These are phyloP conservation scores for Penicillium sp. DNA, from an alignment of 2,329 filamentous ascomycete species.

Conservation along the genomic window DNA sequence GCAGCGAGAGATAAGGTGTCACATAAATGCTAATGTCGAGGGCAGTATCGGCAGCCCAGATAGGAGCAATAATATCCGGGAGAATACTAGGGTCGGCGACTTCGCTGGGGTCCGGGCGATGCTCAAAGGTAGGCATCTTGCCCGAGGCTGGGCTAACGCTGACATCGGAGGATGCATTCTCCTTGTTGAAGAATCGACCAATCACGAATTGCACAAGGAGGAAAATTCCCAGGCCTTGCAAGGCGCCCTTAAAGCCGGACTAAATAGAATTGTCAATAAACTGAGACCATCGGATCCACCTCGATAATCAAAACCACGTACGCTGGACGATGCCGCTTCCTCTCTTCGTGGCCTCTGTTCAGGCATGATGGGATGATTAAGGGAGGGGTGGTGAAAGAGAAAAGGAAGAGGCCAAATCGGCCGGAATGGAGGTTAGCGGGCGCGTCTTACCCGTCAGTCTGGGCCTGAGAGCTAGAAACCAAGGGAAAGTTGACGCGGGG, in stretches of 20 bases:
- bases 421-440: constrained; percentile 9
- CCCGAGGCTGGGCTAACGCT: constrained; percentile 13
- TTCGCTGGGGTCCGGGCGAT: constrained; percentile 58
- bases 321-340: constrained; percentile 30
- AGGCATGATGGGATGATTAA: constrained; percentile 34
- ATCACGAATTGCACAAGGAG: constrained; percentile 59
- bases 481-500: constrained; percentile 2
- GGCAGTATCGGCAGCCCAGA: constrained; percentile 78
- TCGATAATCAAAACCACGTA: constrained; percentile 11
- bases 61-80: constrained; percentile 74
- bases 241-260: constrained; percentile 44
- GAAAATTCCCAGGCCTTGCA: constrained; percentile 62
- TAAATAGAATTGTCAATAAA: constrained; percentile 30
- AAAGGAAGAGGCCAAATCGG: constrained; percentile 11
- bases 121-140: constrained; percentile 62
- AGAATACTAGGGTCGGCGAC: constrained; percentile 48
- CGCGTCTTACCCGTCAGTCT: background rate
- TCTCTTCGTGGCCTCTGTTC: constrained; percentile 41
- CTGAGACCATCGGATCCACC: background rate
- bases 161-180: constrained; percentile 23
- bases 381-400: constrained; percentile 8
- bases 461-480: background rate
- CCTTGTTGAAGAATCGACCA: constrained; percentile 55
- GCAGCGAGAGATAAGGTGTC: constrained; percentile 70
- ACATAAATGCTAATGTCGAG: constrained; percentile 86